A percentile compares a stretch with the other conserved stretches of the same genome.
Conservation (phyloP, 768 basidiomycete species). For the Boletus insuetus region DNA sequence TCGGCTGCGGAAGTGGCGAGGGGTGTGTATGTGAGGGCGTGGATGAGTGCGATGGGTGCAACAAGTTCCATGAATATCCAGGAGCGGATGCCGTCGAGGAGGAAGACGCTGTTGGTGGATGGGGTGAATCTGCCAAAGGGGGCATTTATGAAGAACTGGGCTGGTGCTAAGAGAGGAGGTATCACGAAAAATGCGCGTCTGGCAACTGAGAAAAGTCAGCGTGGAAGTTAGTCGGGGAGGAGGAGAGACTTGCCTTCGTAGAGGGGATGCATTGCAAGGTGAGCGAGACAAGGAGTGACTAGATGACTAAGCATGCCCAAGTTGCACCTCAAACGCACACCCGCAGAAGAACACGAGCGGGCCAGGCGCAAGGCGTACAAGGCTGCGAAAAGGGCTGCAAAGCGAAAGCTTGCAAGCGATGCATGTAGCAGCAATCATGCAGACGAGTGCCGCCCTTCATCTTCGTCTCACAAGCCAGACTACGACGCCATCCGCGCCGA, state of each 20-base stretch:
- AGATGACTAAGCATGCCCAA: conserved; percentile 33
- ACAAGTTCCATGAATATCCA: conserved; percentile 81
- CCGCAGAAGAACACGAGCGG: conserved; percentile 52
- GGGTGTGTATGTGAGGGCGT: conserved; percentile 48
- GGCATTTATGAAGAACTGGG: conserved; percentile 58
- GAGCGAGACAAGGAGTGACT: not conserved
- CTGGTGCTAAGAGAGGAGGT: conserved; percentile 36
- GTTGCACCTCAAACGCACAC: conserved; percentile 61
- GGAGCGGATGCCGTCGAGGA: conserved; percentile 58
- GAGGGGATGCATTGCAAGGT: conserved; percentile 18
- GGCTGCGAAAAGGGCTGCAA: conserved; percentile 34
- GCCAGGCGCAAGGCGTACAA: conserved; percentile 40
- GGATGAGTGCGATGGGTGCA: conserved; percentile 54
- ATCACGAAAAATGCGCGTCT: conserved; percentile 48
- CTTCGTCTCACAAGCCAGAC: conserved; percentile 32
- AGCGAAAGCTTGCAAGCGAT: conserved; percentile 21
- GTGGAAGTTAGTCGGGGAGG: not conserved
- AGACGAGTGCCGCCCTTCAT: no score
- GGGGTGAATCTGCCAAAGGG: conserved; percentile 79
- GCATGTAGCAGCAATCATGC: no score
- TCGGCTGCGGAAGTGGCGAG: conserved; percentile 37
- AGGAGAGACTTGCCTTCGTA: conserved; percentile 23
- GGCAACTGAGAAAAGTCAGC: conserved; percentile 21
- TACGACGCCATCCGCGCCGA: conserved; percentile 50
- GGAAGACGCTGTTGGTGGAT: conserved; percentile 40